Conservation (phyloP, 176 grass and related monocot genomes). For the Otatea glauca region DNA sequence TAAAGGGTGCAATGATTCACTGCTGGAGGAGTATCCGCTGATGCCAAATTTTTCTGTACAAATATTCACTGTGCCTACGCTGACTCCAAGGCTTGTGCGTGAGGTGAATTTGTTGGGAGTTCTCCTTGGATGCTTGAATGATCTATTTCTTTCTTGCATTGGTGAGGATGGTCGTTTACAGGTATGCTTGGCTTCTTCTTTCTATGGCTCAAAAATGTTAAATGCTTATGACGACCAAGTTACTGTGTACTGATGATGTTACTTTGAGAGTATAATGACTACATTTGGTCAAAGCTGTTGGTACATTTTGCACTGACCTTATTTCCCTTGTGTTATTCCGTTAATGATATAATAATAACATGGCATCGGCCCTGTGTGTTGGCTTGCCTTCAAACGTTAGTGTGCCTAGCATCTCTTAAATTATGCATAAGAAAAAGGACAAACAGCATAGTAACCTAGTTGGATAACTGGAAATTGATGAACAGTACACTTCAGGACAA, state of each 20-base stretch:
- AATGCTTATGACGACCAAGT: conserved; percentile 22
- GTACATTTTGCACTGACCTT: neutral
- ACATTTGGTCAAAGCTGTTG: conserved; percentile 1
- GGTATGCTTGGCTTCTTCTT: conserved; percentile 56
- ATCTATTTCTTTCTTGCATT: conserved; percentile 75
- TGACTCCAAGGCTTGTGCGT: conserved; percentile 74
- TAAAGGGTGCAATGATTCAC: conserved; percentile 54
- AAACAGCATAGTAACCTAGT: neutral
- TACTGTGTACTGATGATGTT: conserved; percentile 12
- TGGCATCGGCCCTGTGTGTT: conserved; percentile 8
- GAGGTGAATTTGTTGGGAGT: conserved; percentile 83
- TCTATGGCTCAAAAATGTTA: neutral
- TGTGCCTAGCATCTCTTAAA: neutral
- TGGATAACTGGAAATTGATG: conserved; percentile 25
- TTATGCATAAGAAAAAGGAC: neutral
- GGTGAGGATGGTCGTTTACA: conserved; percentile 71
- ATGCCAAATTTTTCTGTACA: conserved; percentile 84
- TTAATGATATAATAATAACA: neutral
- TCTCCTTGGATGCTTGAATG: conserved; percentile 73
- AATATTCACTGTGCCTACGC: conserved; percentile 89
- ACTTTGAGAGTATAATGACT: neutral
- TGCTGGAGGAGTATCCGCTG: conserved; percentile 65
- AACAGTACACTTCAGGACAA: neutral
- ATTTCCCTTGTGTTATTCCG: neutral
- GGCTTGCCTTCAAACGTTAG: conserved; percentile 15